These are phyloP conservation scores for Coix lacrymajobi DNA, from an alignment of 176 grass and related monocot genomes.

Conservation along the genomic window DNA sequence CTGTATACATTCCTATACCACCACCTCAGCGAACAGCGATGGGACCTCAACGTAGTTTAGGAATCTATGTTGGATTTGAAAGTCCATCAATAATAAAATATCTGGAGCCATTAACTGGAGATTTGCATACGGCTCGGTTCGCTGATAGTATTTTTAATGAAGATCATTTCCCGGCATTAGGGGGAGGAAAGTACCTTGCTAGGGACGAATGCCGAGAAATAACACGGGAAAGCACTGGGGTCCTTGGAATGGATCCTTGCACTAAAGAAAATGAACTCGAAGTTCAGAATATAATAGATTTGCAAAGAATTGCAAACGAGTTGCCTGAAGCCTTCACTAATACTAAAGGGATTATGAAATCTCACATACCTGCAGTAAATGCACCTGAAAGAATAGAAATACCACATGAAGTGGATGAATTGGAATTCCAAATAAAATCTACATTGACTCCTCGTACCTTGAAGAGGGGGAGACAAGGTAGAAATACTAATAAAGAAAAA, in stretches of 20 bases:
- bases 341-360: not conserved
- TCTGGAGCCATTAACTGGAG: not conserved
- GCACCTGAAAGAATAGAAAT: not conserved
- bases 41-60: no score
- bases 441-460: not conserved
- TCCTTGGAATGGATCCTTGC: not conserved
- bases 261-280: not conserved
- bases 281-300: not conserved
- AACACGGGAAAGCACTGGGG: not conserved
- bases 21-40: no score
- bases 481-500: not conserved
- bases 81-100: not conserved
- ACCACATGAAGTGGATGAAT: not conserved
- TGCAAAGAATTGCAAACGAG: not conserved
- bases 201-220: not conserved
- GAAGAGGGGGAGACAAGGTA: not conserved
- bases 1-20: no score
- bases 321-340: not conserved
- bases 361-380: not conserved
- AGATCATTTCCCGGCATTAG: no score
- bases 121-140: not conserved
- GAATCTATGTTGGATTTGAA: not conserved
- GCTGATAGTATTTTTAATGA: not conserved
- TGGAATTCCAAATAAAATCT: not conserved
- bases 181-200: not conserved